Percentiles rank a stretch among this genome's conserved stretches.
phyloP scores from a whole-genome alignment of 1,284 basidiomycete species.

The Mycena citricolor region DNA sequence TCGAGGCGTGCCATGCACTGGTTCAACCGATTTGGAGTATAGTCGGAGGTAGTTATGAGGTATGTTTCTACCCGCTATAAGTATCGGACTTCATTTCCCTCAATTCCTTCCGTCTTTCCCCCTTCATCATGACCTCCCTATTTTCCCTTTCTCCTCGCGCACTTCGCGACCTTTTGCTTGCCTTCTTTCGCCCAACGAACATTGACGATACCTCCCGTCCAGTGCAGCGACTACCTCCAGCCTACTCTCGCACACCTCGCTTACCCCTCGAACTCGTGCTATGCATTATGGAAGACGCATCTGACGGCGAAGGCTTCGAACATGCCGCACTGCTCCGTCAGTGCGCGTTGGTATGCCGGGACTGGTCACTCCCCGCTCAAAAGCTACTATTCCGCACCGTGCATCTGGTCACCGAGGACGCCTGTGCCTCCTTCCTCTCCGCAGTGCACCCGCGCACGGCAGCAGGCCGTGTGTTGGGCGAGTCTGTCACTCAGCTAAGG shows the following conservation, averaged over 20 bases:
- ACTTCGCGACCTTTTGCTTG: constrained; percentile 5
- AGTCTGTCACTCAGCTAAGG: constrained; percentile 52
- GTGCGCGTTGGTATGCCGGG: constrained; percentile 61
- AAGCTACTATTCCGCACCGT: constrained; percentile 61
- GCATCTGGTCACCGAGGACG: constrained; percentile 48
- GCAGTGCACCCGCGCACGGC: constrained; percentile 48
- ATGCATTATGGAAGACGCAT: constrained; percentile 58
- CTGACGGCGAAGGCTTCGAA: constrained; percentile 39
- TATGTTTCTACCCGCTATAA: constrained; percentile 7
- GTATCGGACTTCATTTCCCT: neutral
- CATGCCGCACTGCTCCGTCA: constrained; percentile 42
- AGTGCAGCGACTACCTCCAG: constrained; percentile 1
- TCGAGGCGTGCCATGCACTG: no score
- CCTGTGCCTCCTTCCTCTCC: constrained; percentile 51
- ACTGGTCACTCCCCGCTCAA: constrained; percentile 63
- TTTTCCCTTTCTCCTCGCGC: constrained; percentile 12
- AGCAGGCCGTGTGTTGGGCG: constrained; percentile 49
- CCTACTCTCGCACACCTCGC: constrained; percentile 2
- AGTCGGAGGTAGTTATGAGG: neutral
- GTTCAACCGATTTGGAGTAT: neutral
- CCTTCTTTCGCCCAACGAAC: neutral
- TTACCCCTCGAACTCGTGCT: constrained; percentile 65
- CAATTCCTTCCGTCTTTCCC: neutral
- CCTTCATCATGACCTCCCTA: constrained; percentile 6
- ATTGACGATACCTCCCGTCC: constrained; percentile 3